Percentiles rank a stretch among this genome's conserved stretches.
These are phyloP conservation scores for Raffaelea albimanens DNA, from an alignment of 2,329 filamentous ascomycete species.

Conservation along the genomic window DNA sequence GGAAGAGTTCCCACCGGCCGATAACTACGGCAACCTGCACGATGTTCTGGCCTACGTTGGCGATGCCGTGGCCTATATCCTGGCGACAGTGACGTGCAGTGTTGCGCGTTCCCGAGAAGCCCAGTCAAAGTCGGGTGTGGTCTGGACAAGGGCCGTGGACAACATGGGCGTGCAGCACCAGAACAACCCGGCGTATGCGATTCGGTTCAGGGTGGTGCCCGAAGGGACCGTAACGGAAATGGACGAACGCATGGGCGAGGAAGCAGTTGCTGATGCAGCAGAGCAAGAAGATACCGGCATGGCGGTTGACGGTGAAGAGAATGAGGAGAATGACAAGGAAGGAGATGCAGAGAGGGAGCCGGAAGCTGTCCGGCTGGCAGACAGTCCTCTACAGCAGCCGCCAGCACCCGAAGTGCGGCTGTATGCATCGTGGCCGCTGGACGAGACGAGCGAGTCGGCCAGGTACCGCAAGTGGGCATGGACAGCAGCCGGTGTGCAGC, in stretches of 20 bases:
- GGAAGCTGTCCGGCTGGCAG: slow-evolving; percentile 33
- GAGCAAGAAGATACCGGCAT: not conserved
- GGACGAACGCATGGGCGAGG: slow-evolving; percentile 2
- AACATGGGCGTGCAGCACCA: slow-evolving; percentile 9
- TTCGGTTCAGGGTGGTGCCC: slow-evolving; percentile 21
- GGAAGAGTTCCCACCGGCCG: slow-evolving; percentile 30
- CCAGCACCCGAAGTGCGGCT: slow-evolving; percentile 10
- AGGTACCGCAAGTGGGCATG: slow-evolving; percentile 9
- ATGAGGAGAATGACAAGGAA: no score
- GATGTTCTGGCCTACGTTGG: slow-evolving; percentile 37
- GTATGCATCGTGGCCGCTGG: slow-evolving; percentile 11
- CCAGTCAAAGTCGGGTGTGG: slow-evolving; percentile 4
- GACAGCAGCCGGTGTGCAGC: slow-evolving; percentile 1
- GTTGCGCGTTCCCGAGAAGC: slow-evolving; percentile 13
- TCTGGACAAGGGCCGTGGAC: slow-evolving; percentile 16
- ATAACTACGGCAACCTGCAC: slow-evolving; percentile 31
- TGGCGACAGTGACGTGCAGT: slow-evolving; percentile 24
- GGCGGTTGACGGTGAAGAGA: slow-evolving; percentile 11
- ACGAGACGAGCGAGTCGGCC: not conserved
- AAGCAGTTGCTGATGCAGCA: not conserved
- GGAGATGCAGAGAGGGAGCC: slow-evolving; percentile 36
- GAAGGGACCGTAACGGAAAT: not conserved
- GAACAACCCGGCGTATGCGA: slow-evolving; percentile 17
- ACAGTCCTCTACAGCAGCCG: slow-evolving; percentile 11
- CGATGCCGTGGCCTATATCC: slow-evolving; percentile 29